Evolutionary conservation across 257 asterid genomes (phyloP).

Genomic region (Hygrophila difformis): DNA sequence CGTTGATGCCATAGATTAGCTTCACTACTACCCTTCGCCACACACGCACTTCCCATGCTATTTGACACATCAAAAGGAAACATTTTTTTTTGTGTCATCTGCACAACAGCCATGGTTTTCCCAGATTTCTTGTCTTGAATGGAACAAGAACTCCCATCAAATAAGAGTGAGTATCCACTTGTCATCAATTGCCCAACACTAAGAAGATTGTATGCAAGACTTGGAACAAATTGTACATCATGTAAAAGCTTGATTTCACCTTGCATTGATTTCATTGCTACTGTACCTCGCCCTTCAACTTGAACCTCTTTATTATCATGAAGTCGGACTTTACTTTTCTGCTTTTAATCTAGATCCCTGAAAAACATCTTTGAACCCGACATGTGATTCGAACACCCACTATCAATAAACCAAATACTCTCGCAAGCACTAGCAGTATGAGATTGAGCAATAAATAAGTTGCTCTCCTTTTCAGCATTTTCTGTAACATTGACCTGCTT

Average conservation of each 20-base stretch:
- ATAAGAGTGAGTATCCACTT: background rate
- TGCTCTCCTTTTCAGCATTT: conserved; percentile 1
- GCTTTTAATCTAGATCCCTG: conserved; percentile 1
- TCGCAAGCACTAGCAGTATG: background rate
- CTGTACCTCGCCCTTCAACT: too few relatives aligned
- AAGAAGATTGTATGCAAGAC: conserved; percentile 8
- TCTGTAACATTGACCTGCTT: conserved; percentile 5
- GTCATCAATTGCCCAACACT: conserved; percentile 17
- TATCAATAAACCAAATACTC: background rate
- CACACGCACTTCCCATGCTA: background rate
- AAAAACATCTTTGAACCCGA: conserved; percentile 1
- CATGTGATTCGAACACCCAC: too few relatives aligned
- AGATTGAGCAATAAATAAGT: conserved; percentile 8
- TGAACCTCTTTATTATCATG: conserved; percentile 5
- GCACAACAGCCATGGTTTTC: background rate
- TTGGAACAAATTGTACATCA: conserved; percentile 9
- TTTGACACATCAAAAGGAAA: conserved; percentile 4
- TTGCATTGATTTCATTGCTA: background rate
- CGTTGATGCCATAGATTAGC: conserved; percentile 12
- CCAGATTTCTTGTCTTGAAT: conserved; percentile 2
- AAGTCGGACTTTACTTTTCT: background rate
- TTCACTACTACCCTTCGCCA: background rate
- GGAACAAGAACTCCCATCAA: conserved; percentile 6
- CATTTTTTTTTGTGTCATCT: background rate
- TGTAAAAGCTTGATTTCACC: background rate